phyloP scores from a whole-genome alignment of 1,139 yeast species.

The Yamadazyma dendronema region DNA sequence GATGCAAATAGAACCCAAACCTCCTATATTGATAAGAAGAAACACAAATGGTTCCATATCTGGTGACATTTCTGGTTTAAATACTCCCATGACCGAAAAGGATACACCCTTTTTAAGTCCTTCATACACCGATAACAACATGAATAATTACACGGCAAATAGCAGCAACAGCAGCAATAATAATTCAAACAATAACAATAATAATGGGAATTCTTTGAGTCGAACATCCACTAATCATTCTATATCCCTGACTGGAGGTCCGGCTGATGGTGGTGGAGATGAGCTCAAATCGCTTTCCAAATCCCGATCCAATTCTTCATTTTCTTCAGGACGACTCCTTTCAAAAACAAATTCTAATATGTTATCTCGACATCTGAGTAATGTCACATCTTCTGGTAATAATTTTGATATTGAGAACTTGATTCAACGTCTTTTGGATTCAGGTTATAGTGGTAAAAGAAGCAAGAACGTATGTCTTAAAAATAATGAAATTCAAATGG shows the following conservation, averaged over 20 bases:
- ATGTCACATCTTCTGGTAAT: conserved; percentile 17
- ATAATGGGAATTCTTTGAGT: conserved; percentile 21
- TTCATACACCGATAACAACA: conserved; percentile 3
- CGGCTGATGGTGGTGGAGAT: conserved; percentile 5
- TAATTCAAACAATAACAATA: conserved; percentile 11
- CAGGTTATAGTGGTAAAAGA: conserved; percentile 92
- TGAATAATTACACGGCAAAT: conserved; percentile 3
- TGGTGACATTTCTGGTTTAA: conserved; percentile 3
- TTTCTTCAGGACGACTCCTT: conserved; percentile 13
- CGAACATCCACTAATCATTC: conserved; percentile 41
- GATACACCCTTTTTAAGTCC: conserved; percentile 10
- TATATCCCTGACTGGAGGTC: conserved; percentile 12
- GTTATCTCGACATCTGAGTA: conserved; percentile 12
- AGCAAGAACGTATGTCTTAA: conserved; percentile 87
- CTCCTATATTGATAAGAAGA: conserved; percentile 57
- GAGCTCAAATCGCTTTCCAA: conserved; percentile 12
- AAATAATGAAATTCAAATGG: conserved; percentile 78
- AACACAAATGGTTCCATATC: conserved; percentile 29
- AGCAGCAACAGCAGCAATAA: conserved; percentile 5
- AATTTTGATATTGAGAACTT: conserved; percentile 80
- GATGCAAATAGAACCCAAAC: conserved; percentile 65
- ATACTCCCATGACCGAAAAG: conserved; percentile 1
- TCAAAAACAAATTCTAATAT: conserved; percentile 15
- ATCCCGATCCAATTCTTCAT: conserved; percentile 17
- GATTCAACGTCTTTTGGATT: conserved; percentile 86